Conservation (phyloP, 352 stramenopile genomes). For the Albugo laibachii region DNA sequence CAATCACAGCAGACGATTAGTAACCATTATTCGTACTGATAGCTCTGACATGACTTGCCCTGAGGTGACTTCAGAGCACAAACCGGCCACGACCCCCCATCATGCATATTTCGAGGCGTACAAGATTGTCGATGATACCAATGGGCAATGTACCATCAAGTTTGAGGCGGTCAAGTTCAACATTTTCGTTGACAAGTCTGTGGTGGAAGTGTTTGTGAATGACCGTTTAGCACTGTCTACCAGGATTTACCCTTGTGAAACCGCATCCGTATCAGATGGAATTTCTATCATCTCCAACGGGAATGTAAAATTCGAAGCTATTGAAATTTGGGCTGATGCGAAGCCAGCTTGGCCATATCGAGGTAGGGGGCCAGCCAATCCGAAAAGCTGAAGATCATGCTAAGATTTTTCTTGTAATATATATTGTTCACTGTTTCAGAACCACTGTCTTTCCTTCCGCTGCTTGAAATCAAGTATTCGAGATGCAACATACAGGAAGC, state of each 20-base stretch:
- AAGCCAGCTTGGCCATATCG: constrained; percentile 25
- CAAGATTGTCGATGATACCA: constrained; percentile 14
- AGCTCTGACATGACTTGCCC: constrained; percentile 2
- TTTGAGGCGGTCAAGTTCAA: constrained; percentile 31
- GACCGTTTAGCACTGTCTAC: constrained; percentile 37
- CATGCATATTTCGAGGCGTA: constrained; percentile 40
- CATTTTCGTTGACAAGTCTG: constrained; percentile 50
- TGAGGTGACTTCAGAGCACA: constrained; percentile 18
- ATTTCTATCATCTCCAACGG: constrained; percentile 28
- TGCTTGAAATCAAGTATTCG: too few relatives aligned
- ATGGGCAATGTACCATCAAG: constrained; percentile 14
- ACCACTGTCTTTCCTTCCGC: too few relatives aligned
- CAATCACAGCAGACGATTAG: constrained; percentile 30
- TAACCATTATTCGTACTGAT: constrained; percentile 30
- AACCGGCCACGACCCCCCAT: constrained; percentile 17
- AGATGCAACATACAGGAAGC: too few relatives aligned
- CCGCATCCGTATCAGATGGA: constrained; percentile 21
- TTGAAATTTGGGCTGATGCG: constrained; percentile 38
- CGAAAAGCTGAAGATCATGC: too few relatives aligned
- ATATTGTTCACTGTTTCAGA: too few relatives aligned
- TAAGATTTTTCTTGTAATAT: too few relatives aligned
- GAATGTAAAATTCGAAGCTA: constrained; percentile 26
- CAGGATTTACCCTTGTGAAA: constrained; percentile 39
- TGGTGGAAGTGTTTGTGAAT: constrained; percentile 52
- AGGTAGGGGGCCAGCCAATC: too few relatives aligned